A percentile compares a stretch with the other conserved stretches of the same genome.
phyloP scores from a whole-genome alignment of 768 basidiomycete genomes.

The Leucosporidium scottii region DNA sequence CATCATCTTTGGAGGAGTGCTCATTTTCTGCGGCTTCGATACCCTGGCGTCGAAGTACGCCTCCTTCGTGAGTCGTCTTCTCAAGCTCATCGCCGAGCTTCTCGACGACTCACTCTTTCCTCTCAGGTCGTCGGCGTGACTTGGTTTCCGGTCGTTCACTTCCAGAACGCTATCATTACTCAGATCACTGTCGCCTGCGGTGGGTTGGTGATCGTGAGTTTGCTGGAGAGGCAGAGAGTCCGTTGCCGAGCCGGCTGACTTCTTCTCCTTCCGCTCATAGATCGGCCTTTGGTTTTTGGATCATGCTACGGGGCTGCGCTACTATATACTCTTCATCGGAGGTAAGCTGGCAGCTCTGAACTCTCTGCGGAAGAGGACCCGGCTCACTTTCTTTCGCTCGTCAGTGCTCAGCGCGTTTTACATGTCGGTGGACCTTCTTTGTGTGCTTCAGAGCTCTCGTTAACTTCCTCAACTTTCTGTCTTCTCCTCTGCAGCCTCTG shows the following conservation, averaged over 20 bases:
- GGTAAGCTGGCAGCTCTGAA: neutral
- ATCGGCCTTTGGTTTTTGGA: conserved; percentile 1
- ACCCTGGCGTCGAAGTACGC: conserved; percentile 9
- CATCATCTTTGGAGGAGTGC: neutral
- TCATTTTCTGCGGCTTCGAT: conserved; percentile 6
- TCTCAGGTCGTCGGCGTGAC: conserved; percentile 2
- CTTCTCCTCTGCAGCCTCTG: neutral
- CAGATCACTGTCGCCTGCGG: neutral
- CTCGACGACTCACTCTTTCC: neutral
- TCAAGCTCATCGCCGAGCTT: neutral
- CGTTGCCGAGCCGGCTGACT: no score
- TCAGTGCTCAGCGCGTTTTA: conserved; percentile 14
- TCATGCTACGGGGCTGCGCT: neutral
- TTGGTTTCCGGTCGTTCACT: conserved; percentile 4
- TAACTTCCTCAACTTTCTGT: no score
- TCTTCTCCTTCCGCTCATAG: no score
- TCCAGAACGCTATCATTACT: neutral
- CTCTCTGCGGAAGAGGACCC: neutral
- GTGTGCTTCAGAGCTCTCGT: no score
- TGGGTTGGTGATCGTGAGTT: neutral
- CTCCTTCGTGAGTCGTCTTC: conserved; percentile 2
- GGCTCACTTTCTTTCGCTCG: neutral
- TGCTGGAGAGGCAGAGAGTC: no score
- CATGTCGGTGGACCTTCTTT: neutral
- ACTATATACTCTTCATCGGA: conserved; percentile 13